phyloP scores from a whole-genome alignment of 805 yeast genomes.

The Debaryomyces tyrocola region DNA sequence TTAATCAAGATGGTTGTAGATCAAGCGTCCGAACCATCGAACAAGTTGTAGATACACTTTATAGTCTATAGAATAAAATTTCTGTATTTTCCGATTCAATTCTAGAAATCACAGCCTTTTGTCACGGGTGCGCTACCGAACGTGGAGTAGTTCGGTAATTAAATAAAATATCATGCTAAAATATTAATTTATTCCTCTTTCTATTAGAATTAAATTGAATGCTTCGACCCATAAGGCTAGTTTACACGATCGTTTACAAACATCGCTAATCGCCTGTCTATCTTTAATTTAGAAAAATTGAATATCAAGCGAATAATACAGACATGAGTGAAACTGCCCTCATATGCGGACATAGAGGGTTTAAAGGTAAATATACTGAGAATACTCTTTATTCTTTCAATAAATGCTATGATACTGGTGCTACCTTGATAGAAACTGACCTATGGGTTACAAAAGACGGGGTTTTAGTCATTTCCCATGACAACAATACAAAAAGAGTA shows the following conservation, averaged over 20 bases:
- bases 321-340: background rate
- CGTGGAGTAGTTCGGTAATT: background rate
- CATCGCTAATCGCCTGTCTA: too few relatives aligned
- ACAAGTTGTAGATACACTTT: background rate
- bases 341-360: slow-evolving; percentile 41
- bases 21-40: slow-evolving; percentile 10
- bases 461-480: slow-evolving; percentile 41
- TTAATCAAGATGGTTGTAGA: slow-evolving; percentile 45
- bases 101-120: background rate
- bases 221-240: too few relatives aligned
- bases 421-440: slow-evolving; percentile 43
- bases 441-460: slow-evolving; percentile 39
- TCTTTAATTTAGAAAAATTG: too few relatives aligned
- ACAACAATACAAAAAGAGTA: slow-evolving; percentile 36
- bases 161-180: too few relatives aligned
- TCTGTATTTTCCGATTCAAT: background rate
- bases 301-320: background rate
- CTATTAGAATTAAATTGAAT: too few relatives aligned
- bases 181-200: too few relatives aligned
- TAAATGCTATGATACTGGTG: slow-evolving; percentile 38
- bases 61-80: background rate
- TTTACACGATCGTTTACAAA: too few relatives aligned
- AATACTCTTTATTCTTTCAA: slow-evolving; percentile 39
- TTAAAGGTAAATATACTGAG: slow-evolving; percentile 40
- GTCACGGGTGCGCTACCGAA: background rate